phyloP scores from a whole-genome alignment of 2,329 filamentous ascomycete species.

The Colletotrichum spinosum region DNA sequence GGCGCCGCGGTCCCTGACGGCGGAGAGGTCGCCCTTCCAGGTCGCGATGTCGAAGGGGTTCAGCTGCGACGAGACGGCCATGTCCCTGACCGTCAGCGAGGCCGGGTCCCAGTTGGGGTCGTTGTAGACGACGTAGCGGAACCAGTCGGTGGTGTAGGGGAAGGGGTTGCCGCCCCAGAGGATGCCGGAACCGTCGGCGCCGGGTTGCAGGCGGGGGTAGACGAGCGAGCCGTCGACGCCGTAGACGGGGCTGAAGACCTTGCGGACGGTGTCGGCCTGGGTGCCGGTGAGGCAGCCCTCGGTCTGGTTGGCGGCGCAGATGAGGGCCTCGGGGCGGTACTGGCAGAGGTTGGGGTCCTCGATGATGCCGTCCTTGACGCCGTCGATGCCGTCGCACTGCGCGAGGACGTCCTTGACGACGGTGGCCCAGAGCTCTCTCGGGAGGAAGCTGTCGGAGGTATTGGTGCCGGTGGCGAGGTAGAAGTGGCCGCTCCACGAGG shows the following conservation, averaged over 20 bases:
- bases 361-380: conserved; percentile 42
- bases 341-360: conserved; percentile 39
- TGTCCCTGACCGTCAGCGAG: conserved; percentile 52
- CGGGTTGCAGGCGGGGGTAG: conserved; percentile 59
- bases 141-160: conserved; percentile 47
- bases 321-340: conserved; percentile 54
- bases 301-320: conserved; percentile 46
- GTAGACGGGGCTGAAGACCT: conserved; percentile 47
- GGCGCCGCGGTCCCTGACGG: conserved; percentile 52
- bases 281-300: conserved; percentile 22
- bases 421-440: conserved; percentile 44
- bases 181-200: conserved; percentile 60
- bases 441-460: conserved; percentile 45
- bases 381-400: conserved; percentile 42
- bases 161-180: conserved; percentile 48
- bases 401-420: conserved; percentile 43
- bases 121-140: conserved; percentile 54
- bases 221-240: conserved; percentile 49
- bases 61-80: conserved; percentile 41
- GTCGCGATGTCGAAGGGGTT: conserved; percentile 55
- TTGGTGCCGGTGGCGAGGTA: conserved; percentile 57
- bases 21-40: conserved; percentile 52
- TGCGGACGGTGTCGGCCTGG: conserved; percentile 51
- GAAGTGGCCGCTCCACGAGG: conserved; percentile 35
- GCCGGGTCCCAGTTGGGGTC: conserved; percentile 51